Percentiles rank a stretch among this genome's conserved stretches.
These are phyloP conservation scores for Podaxis sp. DNA, from an alignment of 768 basidiomycete genomes.

Conservation along the genomic window DNA sequence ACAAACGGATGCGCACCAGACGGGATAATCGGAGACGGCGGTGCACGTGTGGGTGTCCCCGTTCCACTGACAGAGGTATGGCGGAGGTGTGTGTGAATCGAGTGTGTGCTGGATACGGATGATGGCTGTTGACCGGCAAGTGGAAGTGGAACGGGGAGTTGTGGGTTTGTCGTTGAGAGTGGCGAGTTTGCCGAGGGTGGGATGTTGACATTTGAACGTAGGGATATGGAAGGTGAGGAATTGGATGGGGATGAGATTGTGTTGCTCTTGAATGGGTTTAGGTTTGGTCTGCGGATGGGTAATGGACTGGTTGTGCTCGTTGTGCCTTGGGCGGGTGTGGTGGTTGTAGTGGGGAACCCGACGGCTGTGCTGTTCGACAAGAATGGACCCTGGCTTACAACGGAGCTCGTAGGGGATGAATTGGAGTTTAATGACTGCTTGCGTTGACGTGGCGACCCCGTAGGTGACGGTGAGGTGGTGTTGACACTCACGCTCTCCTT, in stretches of 20 bases:
- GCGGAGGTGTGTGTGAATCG: constrained; percentile 16
- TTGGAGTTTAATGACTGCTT: constrained; percentile 48
- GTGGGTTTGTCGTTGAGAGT: not conserved
- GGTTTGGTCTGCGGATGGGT: constrained; percentile 30
- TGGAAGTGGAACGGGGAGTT: not conserved
- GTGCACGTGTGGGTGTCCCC: constrained; percentile 19
- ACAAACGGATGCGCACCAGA: not conserved
- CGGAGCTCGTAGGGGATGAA: constrained; percentile 27
- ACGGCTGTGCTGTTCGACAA: not conserved
- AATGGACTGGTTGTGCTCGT: constrained; percentile 29
- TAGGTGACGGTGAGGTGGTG: constrained; percentile 10
- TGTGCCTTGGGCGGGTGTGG: constrained; percentile 24
- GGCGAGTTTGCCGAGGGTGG: not conserved
- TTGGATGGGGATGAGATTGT: constrained; percentile 31
- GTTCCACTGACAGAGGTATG: constrained; percentile 16
- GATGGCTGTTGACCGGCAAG: constrained; percentile 5
- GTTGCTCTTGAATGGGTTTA: constrained; percentile 39
- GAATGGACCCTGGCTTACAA: constrained; percentile 13
- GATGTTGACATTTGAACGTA: constrained; percentile 20
- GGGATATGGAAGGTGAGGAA: constrained; percentile 33
- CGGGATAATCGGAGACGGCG: constrained; percentile 23
- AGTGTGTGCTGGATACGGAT: constrained; percentile 7
- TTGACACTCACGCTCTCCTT: constrained; percentile 10
- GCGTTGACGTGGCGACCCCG: constrained; percentile 36
- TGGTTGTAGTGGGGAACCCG: constrained; percentile 13